A percentile compares a stretch with the other conserved stretches of the same genome.
Evolutionary conservation across 257 asterid genomes (phyloP).

Genomic region (Pogostemon cablin): DNA sequence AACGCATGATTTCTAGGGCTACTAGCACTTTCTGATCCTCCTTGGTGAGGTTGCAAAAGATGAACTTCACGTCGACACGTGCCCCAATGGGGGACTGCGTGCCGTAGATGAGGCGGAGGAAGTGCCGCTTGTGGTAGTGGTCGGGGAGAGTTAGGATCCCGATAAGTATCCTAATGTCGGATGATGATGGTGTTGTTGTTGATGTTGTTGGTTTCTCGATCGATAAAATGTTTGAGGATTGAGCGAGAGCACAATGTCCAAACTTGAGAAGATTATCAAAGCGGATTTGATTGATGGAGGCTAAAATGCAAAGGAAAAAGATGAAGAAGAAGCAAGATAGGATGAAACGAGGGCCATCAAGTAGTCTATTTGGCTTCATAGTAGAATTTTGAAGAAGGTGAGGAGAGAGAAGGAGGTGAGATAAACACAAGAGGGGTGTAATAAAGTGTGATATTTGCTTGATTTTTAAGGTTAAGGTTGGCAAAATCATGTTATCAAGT

Average conservation of each 20-base stretch:
- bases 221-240: constrained; percentile 20
- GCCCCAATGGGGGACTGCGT: constrained; percentile 61
- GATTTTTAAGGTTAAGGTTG: constrained; percentile 49
- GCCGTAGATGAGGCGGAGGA: constrained; percentile 86
- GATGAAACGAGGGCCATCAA: constrained; percentile 53
- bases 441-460: constrained; percentile 43
- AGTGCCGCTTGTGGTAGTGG: constrained; percentile 85
- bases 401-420: constrained; percentile 17
- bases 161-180: constrained; percentile 58
- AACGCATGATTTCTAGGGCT: constrained; percentile 86
- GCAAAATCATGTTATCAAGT: constrained; percentile 43
- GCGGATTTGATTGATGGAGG: constrained; percentile 68
- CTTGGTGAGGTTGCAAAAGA: constrained; percentile 89
- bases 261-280: constrained; percentile 52
- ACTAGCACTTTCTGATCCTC: constrained; percentile 80
- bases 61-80: constrained; percentile 70
- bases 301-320: constrained; percentile 63
- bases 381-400: constrained; percentile 28
- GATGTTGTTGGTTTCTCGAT: constrained; percentile 2
- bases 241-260: constrained; percentile 52
- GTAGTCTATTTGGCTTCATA: constrained; percentile 48
- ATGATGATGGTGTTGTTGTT: constrained; percentile 28
- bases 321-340: constrained; percentile 60
- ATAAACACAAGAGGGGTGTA: constrained; percentile 28
- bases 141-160: constrained; percentile 90